A percentile compares a stretch with the other conserved stretches of the same genome.
Evolutionary conservation across 805 yeast species (phyloP).

Genomic region (Huiozyma sinensis): DNA sequence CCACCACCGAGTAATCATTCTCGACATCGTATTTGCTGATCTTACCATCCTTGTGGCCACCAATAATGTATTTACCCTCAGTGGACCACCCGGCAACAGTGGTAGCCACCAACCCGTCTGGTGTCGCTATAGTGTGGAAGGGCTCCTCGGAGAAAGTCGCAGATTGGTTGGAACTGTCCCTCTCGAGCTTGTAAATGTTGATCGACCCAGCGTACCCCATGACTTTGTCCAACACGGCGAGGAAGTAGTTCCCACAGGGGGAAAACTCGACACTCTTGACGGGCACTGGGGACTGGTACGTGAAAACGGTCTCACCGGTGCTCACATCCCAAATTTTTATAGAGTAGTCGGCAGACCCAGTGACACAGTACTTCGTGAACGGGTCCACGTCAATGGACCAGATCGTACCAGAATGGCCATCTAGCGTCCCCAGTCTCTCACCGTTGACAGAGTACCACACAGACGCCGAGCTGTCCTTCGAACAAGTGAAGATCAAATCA

Average conservation of each 20-base stretch:
- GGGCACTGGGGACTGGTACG: conserved; percentile 74
- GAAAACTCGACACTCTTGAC: conserved; percentile 83
- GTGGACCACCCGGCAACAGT: conserved; percentile 84
- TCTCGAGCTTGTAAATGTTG: conserved; percentile 51
- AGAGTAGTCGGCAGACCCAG: conserved; percentile 86
- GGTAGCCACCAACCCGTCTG: conserved; percentile 50
- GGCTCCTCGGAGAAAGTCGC: conserved; percentile 39
- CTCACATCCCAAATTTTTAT: conserved; percentile 76
- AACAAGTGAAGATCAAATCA: conserved; percentile 81
- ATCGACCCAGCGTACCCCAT: conserved; percentile 83
- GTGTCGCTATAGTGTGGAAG: conserved; percentile 46
- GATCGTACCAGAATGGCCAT: conserved; percentile 85
- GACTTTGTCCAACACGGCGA: conserved; percentile 80
- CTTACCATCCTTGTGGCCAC: conserved; percentile 82
- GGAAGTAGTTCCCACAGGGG: conserved; percentile 55
- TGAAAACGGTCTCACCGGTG: conserved; percentile 64
- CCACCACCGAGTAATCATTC: conserved; percentile 46
- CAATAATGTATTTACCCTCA: conserved; percentile 60
- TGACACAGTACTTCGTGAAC: conserved; percentile 56
- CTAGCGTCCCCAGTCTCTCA: conserved; percentile 88
- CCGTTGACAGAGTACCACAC: conserved; percentile 95
- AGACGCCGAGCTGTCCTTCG: conserved; percentile 82
- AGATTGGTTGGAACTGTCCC: conserved; percentile 26
- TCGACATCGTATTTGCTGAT: conserved; percentile 60
- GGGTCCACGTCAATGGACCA: conserved; percentile 86